phyloP scores from a whole-genome alignment of 2,329 filamentous ascomycete species.

The Herpotrichia juniperi region DNA sequence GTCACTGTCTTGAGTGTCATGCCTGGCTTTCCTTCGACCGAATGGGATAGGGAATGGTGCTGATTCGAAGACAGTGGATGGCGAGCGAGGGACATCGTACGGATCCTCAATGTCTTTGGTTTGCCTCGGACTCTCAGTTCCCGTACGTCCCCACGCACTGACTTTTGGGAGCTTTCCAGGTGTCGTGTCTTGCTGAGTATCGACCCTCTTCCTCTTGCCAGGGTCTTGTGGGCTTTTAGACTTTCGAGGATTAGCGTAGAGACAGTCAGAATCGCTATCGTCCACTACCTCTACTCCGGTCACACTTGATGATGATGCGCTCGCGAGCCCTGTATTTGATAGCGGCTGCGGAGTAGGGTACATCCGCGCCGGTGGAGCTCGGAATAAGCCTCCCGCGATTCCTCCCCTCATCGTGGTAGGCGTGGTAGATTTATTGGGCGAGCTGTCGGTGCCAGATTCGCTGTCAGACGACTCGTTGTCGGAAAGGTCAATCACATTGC shows the following conservation, averaged over 20 bases:
- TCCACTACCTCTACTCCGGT: not conserved
- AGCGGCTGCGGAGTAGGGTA: not conserved
- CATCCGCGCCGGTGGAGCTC: not conserved
- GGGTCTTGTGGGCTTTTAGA: not conserved
- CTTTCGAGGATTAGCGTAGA: not conserved
- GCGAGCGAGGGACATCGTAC: not conserved
- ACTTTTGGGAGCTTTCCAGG: constrained; percentile 2
- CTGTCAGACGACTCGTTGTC: not conserved
- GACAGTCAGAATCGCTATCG: not conserved
- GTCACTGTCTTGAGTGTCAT: not conserved
- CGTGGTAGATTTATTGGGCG: not conserved
- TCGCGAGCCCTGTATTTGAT: not conserved
- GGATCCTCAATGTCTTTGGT: no score
- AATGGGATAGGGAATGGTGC: not conserved
- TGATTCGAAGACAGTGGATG: not conserved
- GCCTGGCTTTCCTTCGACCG: not conserved
- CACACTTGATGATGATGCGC: not conserved
- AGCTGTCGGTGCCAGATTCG: not conserved
- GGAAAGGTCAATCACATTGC: not conserved
- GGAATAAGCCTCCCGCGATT: not conserved
- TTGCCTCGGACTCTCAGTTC: no score
- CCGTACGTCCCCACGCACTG: not conserved
- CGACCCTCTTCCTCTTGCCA: constrained; percentile 1
- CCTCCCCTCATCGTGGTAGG: not conserved
- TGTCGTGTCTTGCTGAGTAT: not conserved